Base-by-base conservation (phyloP, 192 early-diverging fungal genomes). In the Obelidium mucronatum region DNA sequence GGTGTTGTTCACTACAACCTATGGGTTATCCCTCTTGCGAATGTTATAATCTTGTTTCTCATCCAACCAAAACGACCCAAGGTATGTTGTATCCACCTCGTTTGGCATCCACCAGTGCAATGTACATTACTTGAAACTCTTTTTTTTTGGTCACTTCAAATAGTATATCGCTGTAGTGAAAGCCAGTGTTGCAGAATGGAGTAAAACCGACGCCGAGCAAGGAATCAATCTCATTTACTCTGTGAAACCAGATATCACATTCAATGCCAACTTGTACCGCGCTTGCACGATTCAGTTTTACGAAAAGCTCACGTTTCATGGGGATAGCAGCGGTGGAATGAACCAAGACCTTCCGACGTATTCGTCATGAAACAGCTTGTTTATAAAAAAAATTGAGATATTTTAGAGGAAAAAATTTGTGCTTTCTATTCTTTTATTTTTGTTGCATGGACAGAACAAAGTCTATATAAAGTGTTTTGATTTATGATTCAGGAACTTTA, bases 221-320 rank as follows among this genome's bases (percentile, higher is more conserved):
- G 55, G 69, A 54, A 72, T 55, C 52, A 72, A 72, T n/a, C 51
- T 72, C 24, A n/a, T 59, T 24, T 72, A 72, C 35, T 15, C 2
- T 35, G 55, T 58, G 33, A 34, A 22, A 17, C 28, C 15, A 15
- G 69, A 72, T 19, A 24, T 51, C 8, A 72, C 53, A 15, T 72
- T 72, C 35, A 54, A 58, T 42, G 54, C 69, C 8, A 58, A 42
- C 55, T 36, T 72, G 30, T 72, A 54, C 40, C 34, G 54, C 11
- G 54, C 69, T 2, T 55, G 52, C 52, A 54, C 69, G 8, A 54
- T 72, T 37, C 37, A 58, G 36, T 58, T 72, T 35, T 72, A 72
- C 58, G 69, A 72, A 36, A 35, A 58, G 30, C 44, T 67, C 15
- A 58, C 53, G 24, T 19, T 37, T 19, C 37, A 54, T 24, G 69